phyloP scores from a whole-genome alignment of 2,329 filamentous ascomycete genomes.

The Colletotrichum euphorbiae region DNA sequence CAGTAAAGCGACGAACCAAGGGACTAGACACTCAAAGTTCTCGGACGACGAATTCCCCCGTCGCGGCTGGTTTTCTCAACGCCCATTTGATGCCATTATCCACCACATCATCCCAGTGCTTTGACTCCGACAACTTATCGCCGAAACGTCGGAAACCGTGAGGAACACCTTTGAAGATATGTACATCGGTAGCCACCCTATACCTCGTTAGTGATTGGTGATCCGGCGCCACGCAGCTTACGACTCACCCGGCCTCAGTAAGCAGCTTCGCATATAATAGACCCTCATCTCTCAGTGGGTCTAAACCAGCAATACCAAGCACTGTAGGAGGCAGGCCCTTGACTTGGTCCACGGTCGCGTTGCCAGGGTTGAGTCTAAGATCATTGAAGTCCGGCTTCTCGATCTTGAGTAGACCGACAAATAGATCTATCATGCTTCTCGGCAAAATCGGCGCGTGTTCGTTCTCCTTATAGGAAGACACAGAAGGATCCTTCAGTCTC shows the following conservation, averaged over 20 bases:
- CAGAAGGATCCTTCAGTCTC: constrained; percentile 50
- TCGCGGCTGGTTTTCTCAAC: constrained; percentile 48
- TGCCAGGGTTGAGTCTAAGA: constrained; percentile 54
- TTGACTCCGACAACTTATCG: constrained; percentile 51
- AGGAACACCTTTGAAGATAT: constrained; percentile 64
- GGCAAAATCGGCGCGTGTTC: constrained; percentile 63
- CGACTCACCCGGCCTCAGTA: constrained; percentile 55
- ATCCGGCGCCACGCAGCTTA: too few species aligned
- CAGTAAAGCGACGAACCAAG: too few species aligned
- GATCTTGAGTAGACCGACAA: constrained; percentile 46
- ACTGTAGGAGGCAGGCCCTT: constrained; percentile 56
- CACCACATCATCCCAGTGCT: constrained; percentile 56
- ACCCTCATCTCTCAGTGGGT: constrained; percentile 62
- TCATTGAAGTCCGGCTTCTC: constrained; percentile 46
- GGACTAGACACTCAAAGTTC: neutral
- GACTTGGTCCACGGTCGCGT: constrained; percentile 48
- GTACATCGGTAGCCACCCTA: constrained; percentile 60
- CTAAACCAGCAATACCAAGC: constrained; percentile 58
- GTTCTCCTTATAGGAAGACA: constrained; percentile 59
- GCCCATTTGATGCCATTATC: constrained; percentile 58
- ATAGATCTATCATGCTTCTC: constrained; percentile 49
- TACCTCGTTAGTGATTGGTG: neutral
- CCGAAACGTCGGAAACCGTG: constrained; percentile 60
- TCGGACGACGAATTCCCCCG: constrained; percentile 42
- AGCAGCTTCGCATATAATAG: constrained; percentile 59